Evolutionary conservation across 202 grass and related monocot genomes (phyloP).

Genomic region (Carex sylvatica): DNA sequence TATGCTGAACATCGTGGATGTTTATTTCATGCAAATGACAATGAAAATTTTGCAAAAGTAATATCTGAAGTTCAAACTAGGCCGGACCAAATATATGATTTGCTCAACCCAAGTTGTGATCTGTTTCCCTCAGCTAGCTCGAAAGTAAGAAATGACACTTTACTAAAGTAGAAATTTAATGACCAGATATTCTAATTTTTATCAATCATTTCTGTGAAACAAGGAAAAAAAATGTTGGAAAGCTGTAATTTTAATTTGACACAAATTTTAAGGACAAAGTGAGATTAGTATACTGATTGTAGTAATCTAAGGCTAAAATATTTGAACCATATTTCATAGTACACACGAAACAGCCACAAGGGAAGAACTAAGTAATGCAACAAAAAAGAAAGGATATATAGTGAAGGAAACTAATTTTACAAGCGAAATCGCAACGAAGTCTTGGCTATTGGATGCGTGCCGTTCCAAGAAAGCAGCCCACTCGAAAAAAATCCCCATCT

Average conservation of each 20-base stretch:
- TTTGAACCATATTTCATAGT: background rate
- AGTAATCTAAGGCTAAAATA: background rate
- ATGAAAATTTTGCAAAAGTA: slow-evolving; percentile 36
- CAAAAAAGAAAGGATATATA: too few species aligned
- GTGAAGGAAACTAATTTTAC: too few species aligned
- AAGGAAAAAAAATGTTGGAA: background rate
- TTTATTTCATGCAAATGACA: slow-evolving; percentile 44
- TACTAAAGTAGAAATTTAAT: too few species aligned
- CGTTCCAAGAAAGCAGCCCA: too few species aligned
- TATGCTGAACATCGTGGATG: slow-evolving; percentile 43
- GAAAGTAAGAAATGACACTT: slow-evolving; percentile 45
- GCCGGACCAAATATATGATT: slow-evolving; percentile 61
- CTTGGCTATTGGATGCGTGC: too few species aligned
- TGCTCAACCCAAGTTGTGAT: slow-evolving; percentile 50
- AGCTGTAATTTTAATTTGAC: background rate
- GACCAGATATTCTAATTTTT: background rate
- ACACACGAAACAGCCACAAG: too few species aligned
- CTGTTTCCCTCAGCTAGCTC: slow-evolving; percentile 56
- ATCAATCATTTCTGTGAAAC: background rate
- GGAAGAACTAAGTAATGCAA: too few species aligned
- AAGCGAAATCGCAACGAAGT: too few species aligned
- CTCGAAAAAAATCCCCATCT: too few species aligned
- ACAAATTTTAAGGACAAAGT: background rate
- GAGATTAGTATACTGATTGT: background rate
- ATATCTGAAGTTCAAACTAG: slow-evolving; percentile 53